Evolutionary conservation across 306 rosid genomes (phyloP).

Genomic region (Prunus mume): DNA sequence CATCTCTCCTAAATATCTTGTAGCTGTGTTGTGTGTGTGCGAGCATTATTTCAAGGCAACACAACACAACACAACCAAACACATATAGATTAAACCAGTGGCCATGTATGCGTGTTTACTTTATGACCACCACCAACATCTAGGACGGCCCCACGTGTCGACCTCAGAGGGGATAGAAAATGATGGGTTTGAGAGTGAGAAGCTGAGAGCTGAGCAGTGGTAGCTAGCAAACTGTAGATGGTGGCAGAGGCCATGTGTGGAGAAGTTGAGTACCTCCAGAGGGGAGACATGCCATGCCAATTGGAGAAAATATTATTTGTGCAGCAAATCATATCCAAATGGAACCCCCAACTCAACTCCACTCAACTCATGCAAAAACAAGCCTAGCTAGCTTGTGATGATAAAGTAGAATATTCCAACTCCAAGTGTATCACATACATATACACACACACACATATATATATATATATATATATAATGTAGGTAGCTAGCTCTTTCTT

Average conservation of each 20-base stretch:
- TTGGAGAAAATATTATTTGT: conserved; percentile 11
- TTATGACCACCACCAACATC: conserved; percentile 4
- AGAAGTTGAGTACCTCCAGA: conserved; percentile 31
- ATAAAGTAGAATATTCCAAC: conserved; percentile 27
- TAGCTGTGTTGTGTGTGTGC: not conserved
- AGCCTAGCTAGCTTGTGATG: not conserved
- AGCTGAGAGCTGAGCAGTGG: conserved; percentile 28
- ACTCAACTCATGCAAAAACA: not conserved
- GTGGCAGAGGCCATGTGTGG: conserved; percentile 41
- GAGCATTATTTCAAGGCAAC: not conserved
- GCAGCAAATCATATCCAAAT: not conserved
- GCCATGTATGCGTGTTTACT: not conserved
- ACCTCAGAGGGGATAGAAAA: conserved; percentile 34
- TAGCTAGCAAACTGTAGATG: conserved; percentile 15
- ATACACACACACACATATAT: not conserved
- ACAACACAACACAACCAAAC: too few relatives aligned
- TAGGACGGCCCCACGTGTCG: conserved; percentile 44
- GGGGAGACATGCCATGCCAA: conserved; percentile 49
- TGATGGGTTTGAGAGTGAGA: conserved; percentile 40
- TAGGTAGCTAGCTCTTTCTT: conserved; percentile 8
- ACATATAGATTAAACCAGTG: not conserved
- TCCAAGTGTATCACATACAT: conserved; percentile 4
- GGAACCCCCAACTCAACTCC: too few relatives aligned
- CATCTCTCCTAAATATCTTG: not conserved
- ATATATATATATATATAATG: not conserved